Percentiles rank a stretch among this genome's conserved stretches.
phyloP scores from a whole-genome alignment of 768 basidiomycete genomes.

The Boletus reticulatus region DNA sequence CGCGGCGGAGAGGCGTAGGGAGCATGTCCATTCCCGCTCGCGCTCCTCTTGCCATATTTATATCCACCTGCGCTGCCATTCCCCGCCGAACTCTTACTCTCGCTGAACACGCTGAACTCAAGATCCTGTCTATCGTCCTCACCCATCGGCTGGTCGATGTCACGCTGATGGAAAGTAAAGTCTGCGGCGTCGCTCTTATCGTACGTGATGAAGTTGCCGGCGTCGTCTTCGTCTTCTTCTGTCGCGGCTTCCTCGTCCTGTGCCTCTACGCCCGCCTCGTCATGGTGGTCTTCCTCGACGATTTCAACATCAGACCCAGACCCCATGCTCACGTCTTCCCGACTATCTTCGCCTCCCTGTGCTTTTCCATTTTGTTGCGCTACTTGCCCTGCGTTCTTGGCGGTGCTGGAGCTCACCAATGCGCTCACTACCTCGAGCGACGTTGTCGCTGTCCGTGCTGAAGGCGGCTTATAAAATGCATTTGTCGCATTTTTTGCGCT shows the following conservation, averaged over 20 bases:
- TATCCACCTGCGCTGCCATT: neutral
- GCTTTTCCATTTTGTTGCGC: slow-evolving; percentile 8
- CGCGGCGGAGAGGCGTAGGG: slow-evolving; percentile 7
- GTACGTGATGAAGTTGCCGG: slow-evolving; percentile 17
- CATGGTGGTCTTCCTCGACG: slow-evolving; percentile 2
- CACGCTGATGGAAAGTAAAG: slow-evolving; percentile 13
- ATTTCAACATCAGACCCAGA: slow-evolving; percentile 18
- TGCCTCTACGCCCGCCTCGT: neutral
- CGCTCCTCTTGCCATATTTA: neutral
- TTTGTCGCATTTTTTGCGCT: slow-evolving; percentile 56
- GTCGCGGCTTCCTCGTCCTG: slow-evolving; percentile 1
- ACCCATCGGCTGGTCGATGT: slow-evolving; percentile 9
- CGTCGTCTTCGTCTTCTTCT: slow-evolving; percentile 13
- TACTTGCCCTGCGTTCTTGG: neutral
- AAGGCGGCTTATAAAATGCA: slow-evolving; percentile 64
- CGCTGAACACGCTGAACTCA: slow-evolving; percentile 23
- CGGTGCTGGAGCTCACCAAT: neutral
- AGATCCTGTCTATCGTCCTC: slow-evolving; percentile 6
- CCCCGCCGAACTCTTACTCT: slow-evolving; percentile 1
- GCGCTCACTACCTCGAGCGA: slow-evolving; percentile 1
- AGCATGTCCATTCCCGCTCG: neutral
- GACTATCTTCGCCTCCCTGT: neutral
- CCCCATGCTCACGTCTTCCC: slow-evolving; percentile 23
- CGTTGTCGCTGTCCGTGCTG: slow-evolving; percentile 2
- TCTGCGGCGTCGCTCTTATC: slow-evolving; percentile 19